phyloP scores from a whole-genome alignment of 129 eudicot species.

The Chrysanthemum lavandulifolium region DNA sequence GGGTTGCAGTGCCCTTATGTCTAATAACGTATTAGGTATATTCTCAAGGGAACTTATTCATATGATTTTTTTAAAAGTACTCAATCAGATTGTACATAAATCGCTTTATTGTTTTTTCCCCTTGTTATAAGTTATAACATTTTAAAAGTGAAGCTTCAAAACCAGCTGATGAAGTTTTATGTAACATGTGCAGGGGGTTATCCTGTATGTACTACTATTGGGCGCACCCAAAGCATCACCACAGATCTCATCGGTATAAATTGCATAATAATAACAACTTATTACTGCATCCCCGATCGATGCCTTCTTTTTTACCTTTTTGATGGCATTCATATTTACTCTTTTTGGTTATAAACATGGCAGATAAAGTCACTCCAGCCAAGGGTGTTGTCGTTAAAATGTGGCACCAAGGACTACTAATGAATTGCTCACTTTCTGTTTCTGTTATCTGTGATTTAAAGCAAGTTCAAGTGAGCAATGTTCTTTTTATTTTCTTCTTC shows the following conservation, averaged over 20 bases:
- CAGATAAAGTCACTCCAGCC: constrained; percentile 71
- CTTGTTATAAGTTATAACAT: background rate
- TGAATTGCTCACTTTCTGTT: constrained; percentile 77
- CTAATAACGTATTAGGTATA: constrained; percentile 57
- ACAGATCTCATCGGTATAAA: constrained; percentile 58
- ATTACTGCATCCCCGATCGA: background rate
- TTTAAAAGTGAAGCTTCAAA: constrained; percentile 6
- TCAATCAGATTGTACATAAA: background rate
- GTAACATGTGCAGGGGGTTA: constrained; percentile 59
- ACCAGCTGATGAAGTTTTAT: constrained; percentile 9
- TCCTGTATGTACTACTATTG: constrained; percentile 75
- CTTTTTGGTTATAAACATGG: constrained; percentile 25
- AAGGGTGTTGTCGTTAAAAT: constrained; percentile 62
- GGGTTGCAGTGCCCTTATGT: constrained; percentile 91
- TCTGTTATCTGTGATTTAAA: constrained; percentile 72
- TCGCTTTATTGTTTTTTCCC: background rate
- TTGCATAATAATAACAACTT: background rate
- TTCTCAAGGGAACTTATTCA: constrained; percentile 12
- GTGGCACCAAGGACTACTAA: constrained; percentile 41
- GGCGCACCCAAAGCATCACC: constrained; percentile 50
- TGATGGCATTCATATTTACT: background rate
- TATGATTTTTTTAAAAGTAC: background rate
- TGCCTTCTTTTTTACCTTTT: background rate
- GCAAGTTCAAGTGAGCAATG: constrained; percentile 58
- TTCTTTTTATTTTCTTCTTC: background rate